A percentile compares a stretch with the other conserved stretches of the same genome.
phyloP scores from a whole-genome alignment of 495 filamentous ascomycete genomes.

The Endocarpon pusillum region DNA sequence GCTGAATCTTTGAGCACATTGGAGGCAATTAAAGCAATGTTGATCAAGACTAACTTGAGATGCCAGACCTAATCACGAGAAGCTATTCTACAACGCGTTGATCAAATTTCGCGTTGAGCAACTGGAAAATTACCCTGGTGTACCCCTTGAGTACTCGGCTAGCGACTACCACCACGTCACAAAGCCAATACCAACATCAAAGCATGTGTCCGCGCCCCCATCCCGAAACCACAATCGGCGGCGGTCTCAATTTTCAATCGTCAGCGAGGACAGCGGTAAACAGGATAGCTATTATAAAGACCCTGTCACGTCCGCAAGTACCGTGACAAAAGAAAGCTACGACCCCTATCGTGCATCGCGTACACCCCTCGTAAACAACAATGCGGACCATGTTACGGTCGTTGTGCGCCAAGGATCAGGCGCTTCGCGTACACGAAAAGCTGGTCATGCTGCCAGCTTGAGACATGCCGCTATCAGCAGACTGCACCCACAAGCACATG shows the following conservation, averaged over 20 bases:
- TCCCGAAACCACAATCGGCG: slow-evolving; percentile 26
- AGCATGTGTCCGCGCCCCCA: slow-evolving; percentile 25
- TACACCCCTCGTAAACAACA: slow-evolving; percentile 17
- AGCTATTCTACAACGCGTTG: slow-evolving; percentile 77
- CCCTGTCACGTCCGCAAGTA: slow-evolving; percentile 25
- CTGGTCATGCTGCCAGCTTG: slow-evolving; percentile 11
- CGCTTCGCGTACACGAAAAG: slow-evolving; percentile 2
- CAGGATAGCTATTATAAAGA: slow-evolving; percentile 28
- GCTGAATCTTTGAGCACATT: background rate
- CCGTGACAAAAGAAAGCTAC: slow-evolving; percentile 37
- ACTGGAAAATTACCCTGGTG: slow-evolving; percentile 63
- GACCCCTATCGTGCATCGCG: slow-evolving; percentile 69
- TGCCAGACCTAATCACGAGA: slow-evolving; percentile 74
- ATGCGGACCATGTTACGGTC: slow-evolving; percentile 40
- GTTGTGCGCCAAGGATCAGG: slow-evolving; percentile 44
- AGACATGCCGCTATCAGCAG: slow-evolving; percentile 16
- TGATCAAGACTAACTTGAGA: slow-evolving; percentile 3
- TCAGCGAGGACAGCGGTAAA: slow-evolving; percentile 34
- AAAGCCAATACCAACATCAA: slow-evolving; percentile 29
- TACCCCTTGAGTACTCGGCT: slow-evolving; percentile 55
- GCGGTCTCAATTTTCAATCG: slow-evolving; percentile 53
- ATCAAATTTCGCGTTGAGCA: slow-evolving; percentile 63
- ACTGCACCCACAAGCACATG: slow-evolving; percentile 13
- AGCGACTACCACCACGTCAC: slow-evolving; percentile 78
- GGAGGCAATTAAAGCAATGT: background rate